Base-by-base conservation (phyloP, 1,284 basidiomycete genomes). In the Prillingera fragicola region DNA sequence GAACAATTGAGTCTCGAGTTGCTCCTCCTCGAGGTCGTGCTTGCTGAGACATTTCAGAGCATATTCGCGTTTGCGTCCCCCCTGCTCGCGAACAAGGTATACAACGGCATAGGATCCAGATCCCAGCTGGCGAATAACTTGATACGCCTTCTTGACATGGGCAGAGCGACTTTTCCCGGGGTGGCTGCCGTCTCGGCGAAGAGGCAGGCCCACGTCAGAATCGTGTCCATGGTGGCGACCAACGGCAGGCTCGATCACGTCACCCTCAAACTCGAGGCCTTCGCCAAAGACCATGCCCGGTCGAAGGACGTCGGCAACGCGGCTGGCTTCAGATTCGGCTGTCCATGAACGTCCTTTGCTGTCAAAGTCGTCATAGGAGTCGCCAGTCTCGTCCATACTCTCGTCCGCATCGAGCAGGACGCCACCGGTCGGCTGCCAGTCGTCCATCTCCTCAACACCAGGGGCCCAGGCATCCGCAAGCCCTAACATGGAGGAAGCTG, bases 41-140 rank as follows among this genome's bases (percentile, higher is more conserved):
- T 94, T 97, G 67, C 87, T 91, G 48, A 98, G 76, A 70, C 90
- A 89, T 77, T 98, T 98, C 73, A 98, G 81, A 15, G 94, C 71
- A 67, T 86, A 98, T 67, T 96, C 83, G 48, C 85, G 78, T 23
- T 87, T 87, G 58, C 91, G 60, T 77, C 84, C 65, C 74, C 81
- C 51, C 85, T 90, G 79, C 71, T 95, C 89, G 42, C 83, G 81
- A 19, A 94, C 89, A 54, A 91, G 82, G 68, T 95, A 96, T 40
- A 96, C 91, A 56, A 90, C 84, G 15, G 90, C 89, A 67, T 94
- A 94, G 50, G 84, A 87, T 54, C 90, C 90, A 0, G 86, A 82
- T 33, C 90, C 90, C 37, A 94, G 78, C 55, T 80, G 79, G 43
- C 85, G 76, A 53, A 91, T 80, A 57, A 95, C 87, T 74, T 90